These are phyloP conservation scores for Coniosporium tulheliwenetii DNA, from an alignment of 2,329 filamentous ascomycete genomes.

Conservation along the genomic window DNA sequence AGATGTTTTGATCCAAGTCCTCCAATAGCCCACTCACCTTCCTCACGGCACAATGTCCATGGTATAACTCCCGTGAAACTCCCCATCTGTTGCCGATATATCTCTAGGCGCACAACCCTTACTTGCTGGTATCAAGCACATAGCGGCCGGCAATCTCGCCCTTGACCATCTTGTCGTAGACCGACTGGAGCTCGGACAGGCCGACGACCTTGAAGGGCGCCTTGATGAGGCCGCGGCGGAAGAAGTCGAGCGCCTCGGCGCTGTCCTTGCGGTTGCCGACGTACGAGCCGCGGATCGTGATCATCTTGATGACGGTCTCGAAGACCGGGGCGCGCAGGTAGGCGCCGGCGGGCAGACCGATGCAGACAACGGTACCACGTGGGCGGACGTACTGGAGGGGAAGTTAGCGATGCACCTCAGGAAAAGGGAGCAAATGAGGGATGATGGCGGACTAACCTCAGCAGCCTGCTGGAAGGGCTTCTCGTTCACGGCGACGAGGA, in stretches of 20 bases:
- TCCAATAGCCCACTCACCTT: too few relatives aligned
- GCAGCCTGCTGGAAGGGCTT: slow-evolving; percentile 92
- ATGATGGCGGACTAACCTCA: slow-evolving; percentile 19
- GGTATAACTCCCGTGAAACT: too few relatives aligned
- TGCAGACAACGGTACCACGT: slow-evolving; percentile 70
- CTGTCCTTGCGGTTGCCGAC: slow-evolving; percentile 85
- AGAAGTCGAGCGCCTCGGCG: slow-evolving; percentile 84
- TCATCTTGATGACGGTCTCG: slow-evolving; percentile 77
- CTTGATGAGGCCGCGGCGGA: slow-evolving; percentile 66
- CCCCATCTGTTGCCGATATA: too few relatives aligned
- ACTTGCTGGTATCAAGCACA: slow-evolving; percentile 59
- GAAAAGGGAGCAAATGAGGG: not conserved
- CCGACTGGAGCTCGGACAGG: slow-evolving; percentile 59
- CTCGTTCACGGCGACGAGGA: slow-evolving; percentile 75
- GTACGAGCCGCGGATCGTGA: slow-evolving; percentile 83
- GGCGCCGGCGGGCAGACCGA: slow-evolving; percentile 72
- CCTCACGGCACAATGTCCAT: too few relatives aligned
- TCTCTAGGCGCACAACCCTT: slow-evolving; percentile 8
- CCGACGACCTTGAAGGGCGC: slow-evolving; percentile 76
- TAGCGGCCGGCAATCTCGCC: slow-evolving; percentile 64
- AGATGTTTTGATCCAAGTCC: too few relatives aligned
- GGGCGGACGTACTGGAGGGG: slow-evolving; percentile 58
- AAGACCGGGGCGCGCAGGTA: slow-evolving; percentile 76
- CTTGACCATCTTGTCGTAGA: slow-evolving; percentile 57
- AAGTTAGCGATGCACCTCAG: slow-evolving; percentile 1